These are phyloP conservation scores for Phyllosticta paracitricarpa DNA, from an alignment of 2,329 filamentous ascomycete genomes.

Conservation along the genomic window DNA sequence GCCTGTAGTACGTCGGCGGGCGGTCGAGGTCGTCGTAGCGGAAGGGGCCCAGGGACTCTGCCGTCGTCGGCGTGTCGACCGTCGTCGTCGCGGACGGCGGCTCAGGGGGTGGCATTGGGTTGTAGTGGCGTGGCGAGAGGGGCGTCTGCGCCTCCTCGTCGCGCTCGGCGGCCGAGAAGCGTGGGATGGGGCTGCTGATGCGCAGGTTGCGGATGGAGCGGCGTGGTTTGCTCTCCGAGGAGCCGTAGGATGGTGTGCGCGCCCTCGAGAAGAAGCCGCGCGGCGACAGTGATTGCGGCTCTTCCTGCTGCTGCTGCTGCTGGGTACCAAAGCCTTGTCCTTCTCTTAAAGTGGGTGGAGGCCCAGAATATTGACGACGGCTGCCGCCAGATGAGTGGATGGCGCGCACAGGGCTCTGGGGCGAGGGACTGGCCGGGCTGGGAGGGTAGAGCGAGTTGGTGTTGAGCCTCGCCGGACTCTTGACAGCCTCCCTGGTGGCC, in stretches of 20 bases:
- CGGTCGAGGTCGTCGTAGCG: constrained; percentile 22
- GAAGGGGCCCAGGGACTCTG: constrained; percentile 21
- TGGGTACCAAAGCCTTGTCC: neutral
- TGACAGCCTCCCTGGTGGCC: neutral
- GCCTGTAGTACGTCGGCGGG: neutral
- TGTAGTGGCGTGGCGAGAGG: constrained; percentile 47
- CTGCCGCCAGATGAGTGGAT: constrained; percentile 25
- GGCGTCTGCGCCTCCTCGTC: constrained; percentile 42
- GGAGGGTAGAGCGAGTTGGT: constrained; percentile 14
- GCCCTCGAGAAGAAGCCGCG: constrained; percentile 28
- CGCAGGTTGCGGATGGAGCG: constrained; percentile 45
- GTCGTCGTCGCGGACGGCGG: constrained; percentile 22
- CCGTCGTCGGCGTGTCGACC: constrained; percentile 18
- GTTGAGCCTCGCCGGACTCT: constrained; percentile 16
- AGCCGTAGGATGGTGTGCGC: constrained; percentile 28
- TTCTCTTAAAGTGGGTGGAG: neutral
- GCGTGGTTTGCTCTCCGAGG: constrained; percentile 28
- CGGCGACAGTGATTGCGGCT: constrained; percentile 15
- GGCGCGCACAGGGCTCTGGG: constrained; percentile 33
- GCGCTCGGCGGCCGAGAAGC: constrained; percentile 33
- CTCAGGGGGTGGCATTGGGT: constrained; percentile 42
- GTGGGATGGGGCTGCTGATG: constrained; percentile 47
- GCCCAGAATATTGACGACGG: constrained; percentile 1
- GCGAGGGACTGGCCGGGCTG: constrained; percentile 27
- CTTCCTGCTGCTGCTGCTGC: neutral